Conservation (phyloP, 768 basidiomycete species). For the Erythrobasidium yunnanense region DNA sequence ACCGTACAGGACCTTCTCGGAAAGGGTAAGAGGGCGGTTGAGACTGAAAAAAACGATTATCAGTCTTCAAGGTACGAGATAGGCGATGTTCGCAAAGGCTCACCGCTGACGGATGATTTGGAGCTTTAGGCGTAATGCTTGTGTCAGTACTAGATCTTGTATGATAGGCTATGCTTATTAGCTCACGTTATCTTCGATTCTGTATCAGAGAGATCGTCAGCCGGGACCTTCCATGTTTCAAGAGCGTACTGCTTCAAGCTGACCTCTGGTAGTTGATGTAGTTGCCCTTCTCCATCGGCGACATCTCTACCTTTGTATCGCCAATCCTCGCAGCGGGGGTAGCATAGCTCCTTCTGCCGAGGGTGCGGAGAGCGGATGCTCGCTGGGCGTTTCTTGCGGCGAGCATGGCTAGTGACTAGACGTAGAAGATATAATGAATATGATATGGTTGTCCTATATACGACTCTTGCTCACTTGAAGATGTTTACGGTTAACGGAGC, state of each 20-base stretch:
- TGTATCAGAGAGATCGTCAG: constrained; percentile 4
- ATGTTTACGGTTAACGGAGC: too few species aligned
- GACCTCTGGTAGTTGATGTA: constrained; percentile 51
- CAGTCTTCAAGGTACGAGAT: neutral
- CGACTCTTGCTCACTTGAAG: neutral
- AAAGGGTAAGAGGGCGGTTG: constrained; percentile 37
- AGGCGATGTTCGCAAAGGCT: constrained; percentile 13
- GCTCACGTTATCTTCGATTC: constrained; percentile 27
- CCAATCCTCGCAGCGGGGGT: constrained; percentile 21
- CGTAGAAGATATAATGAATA: neutral
- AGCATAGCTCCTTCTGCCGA: constrained; percentile 17
- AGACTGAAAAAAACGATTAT: constrained; percentile 29
- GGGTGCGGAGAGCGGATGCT: neutral
- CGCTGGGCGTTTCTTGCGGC: neutral
- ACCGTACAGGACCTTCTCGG: constrained; percentile 53
- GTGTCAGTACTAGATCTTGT: neutral
- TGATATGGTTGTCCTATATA: neutral
- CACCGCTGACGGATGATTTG: constrained; percentile 56
- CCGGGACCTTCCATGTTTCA: neutral
- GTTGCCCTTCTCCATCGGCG: constrained; percentile 41
- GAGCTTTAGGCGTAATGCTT: constrained; percentile 44
- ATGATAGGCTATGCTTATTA: neutral
- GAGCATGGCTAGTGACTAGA: neutral
- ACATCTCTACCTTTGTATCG: constrained; percentile 45
- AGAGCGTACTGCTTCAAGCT: constrained; percentile 52